Percentiles rank a stretch among this genome's conserved stretches.
Conservation (phyloP, 2,329 filamentous ascomycete genomes). For the Scedosporium aurantiacum region DNA sequence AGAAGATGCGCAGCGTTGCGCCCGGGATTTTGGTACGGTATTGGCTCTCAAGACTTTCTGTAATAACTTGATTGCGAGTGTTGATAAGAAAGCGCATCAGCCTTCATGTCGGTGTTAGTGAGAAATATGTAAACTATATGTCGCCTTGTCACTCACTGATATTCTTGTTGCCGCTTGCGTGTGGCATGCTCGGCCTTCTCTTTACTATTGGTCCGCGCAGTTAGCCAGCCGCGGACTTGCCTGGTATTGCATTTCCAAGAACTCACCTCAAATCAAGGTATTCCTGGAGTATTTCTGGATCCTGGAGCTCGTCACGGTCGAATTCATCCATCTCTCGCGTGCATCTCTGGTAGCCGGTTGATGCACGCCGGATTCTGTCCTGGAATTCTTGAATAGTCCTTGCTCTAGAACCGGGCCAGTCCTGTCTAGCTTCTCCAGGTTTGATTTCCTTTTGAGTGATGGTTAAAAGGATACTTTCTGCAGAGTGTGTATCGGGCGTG, state of each 20-base stretch:
- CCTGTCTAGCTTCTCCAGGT: constrained; percentile 20
- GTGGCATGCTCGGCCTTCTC: no score
- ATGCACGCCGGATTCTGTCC: no score
- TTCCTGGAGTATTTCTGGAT: no score
- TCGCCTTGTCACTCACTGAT: not conserved
- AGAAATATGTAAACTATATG: not conserved
- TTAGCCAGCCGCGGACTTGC: not conserved
- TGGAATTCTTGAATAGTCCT: no score
- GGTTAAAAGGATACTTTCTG: no score
- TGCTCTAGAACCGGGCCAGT: constrained; percentile 14
- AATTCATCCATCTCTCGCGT: no score
- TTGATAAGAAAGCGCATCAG: constrained; percentile 23
- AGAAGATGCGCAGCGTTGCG: constrained; percentile 25
- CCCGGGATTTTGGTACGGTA: constrained; percentile 18
- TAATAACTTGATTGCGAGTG: constrained; percentile 26
- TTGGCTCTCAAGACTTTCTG: constrained; percentile 13
- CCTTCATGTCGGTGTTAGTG: constrained; percentile 10
- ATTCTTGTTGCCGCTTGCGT: not conserved
- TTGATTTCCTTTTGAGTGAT: constrained; percentile 17
- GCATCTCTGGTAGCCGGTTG: no score
- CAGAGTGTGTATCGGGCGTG: not conserved
- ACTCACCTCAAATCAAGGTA: not conserved
- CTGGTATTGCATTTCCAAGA: not conserved
- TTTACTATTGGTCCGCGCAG: no score
- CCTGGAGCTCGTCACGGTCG: no score